These are phyloP conservation scores for Sporothrix phasma DNA, from an alignment of 2,329 filamentous ascomycete species.

Conservation along the genomic window DNA sequence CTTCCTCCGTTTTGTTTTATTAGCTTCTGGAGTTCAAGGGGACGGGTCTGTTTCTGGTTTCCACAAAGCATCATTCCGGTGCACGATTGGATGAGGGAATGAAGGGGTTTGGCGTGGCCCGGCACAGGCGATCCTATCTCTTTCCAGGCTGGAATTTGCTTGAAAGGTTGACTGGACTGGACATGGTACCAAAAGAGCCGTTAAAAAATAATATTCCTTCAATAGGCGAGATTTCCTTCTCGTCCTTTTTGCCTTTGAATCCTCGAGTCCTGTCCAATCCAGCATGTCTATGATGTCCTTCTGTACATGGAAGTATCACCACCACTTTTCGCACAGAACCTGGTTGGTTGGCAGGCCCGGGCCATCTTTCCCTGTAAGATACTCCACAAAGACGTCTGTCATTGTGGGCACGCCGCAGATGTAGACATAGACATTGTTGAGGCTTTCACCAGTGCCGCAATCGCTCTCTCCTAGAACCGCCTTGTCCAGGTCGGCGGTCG, in stretches of 20 bases:
- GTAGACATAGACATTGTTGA: conserved; percentile 37
- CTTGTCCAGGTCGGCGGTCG: conserved; percentile 31
- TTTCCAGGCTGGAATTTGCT: neutral
- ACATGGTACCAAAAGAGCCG: neutral
- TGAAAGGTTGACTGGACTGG: neutral
- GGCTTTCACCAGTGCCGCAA: neutral
- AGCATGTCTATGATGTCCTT: neutral
- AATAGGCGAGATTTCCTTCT: neutral
- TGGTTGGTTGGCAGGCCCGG: conserved; percentile 22
- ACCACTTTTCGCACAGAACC: conserved; percentile 32
- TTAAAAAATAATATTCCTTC: conserved; percentile 6
- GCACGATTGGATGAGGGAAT: conserved; percentile 20
- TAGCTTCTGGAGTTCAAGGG: conserved; percentile 20
- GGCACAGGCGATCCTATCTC: conserved; percentile 4
- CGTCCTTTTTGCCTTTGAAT: neutral
- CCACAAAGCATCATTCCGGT: conserved; percentile 13
- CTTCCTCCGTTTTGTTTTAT: conserved; percentile 19
- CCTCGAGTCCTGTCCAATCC: neutral
- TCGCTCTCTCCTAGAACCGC: conserved; percentile 26
- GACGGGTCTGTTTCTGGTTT: conserved; percentile 10
- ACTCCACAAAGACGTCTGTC: conserved; percentile 55
- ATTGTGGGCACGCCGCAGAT: conserved; percentile 58
- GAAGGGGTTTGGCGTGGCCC: conserved; percentile 11
- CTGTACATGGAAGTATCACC: conserved; percentile 21
- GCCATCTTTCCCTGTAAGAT: conserved; percentile 27